Base-by-base conservation (phyloP, 2,329 filamentous ascomycete genomes). In the Acephala macrosclerotiorum region DNA sequence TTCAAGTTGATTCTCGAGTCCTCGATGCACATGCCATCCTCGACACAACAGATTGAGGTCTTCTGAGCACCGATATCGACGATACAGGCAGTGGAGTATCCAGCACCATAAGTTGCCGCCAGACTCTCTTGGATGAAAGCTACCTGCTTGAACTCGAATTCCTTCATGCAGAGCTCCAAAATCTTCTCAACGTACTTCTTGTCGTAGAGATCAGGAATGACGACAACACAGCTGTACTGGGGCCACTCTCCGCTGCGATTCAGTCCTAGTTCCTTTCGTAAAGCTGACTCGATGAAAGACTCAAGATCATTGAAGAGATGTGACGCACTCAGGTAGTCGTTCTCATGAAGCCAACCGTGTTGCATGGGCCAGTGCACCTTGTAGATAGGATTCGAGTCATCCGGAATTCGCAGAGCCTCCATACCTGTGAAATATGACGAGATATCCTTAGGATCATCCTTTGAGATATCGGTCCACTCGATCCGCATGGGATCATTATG, bases 31-130 rank as follows among this genome's bases (percentile, higher is more conserved):
- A 99, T 91, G 1, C 96, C 96, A 77, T 99, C 96, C 74, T 99
- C 96, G 12, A 99, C 94, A 72, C 96, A 99, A 68, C 94, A 95
- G 36, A 99, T 91, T 0, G 96, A 97, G 1, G 96, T 98, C 84
- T 99, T 99, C 77, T 98, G 94, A 0, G 96, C 95, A 14, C 96
- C 96, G 64, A 99, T 91, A 76, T 99, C 96, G 12, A 99, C 94
- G 63, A 99, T 94, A 73, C 96, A 99, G 22, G 93, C 92, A 68
- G 92, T 93, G 0, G 94, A 96, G 75, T 96, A 97, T 8, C 96
- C 96, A 3, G 95, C 96, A 14, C 96, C 96, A 77, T 97, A 99
- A 0, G 94, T 96, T 2, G 94, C 95, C 0, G 95, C 94, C 75
- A 98, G 87, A 75, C 94, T 97, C 80, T 99, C 96, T 78, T 99